Conservation (phyloP, 164 flowering plant genomes). For the Chimonanthus praecox region DNA sequence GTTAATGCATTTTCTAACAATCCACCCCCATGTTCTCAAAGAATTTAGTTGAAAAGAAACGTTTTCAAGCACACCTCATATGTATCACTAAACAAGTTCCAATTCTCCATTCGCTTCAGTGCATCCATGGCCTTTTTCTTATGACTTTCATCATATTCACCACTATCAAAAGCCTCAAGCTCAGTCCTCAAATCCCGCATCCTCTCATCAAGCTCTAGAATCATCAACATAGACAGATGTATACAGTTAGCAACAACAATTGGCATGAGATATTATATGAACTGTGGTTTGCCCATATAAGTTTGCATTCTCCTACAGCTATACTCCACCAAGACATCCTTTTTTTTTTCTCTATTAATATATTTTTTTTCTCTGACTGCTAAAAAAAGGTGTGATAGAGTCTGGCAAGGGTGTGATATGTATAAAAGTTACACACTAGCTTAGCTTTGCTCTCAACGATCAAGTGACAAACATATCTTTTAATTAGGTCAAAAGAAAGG, state of each 20-base stretch:
- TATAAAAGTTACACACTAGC: too few relatives aligned
- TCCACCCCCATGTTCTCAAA: too few relatives aligned
- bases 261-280: not conserved
- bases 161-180: slow-evolving; percentile 78
- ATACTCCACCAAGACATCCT: not conserved
- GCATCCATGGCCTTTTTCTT: slow-evolving; percentile 78
- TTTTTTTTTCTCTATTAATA: too few relatives aligned
- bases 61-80: slow-evolving; percentile 43
- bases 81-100: slow-evolving; percentile 83
- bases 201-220: slow-evolving; percentile 90
- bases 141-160: slow-evolving; percentile 75
- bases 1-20: too few relatives aligned
- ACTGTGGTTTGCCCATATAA: not conserved
- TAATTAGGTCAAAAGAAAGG: too few relatives aligned
- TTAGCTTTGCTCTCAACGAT: too few relatives aligned
- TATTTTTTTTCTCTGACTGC: too few relatives aligned
- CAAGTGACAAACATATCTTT: too few relatives aligned
- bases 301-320: not conserved
- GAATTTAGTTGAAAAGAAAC: not conserved
- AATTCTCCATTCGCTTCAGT: slow-evolving; percentile 80
- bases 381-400: too few relatives aligned
- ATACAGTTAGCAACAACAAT: not conserved
- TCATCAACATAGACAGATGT: slow-evolving; percentile 1
- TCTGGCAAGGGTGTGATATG: too few relatives aligned
- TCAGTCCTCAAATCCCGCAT: slow-evolving; percentile 86